Evolutionary conservation across 179 eudicot species (phyloP), one percentile per base, ranked within the genome.

Genomic region (Nepenthes alata): DNA sequence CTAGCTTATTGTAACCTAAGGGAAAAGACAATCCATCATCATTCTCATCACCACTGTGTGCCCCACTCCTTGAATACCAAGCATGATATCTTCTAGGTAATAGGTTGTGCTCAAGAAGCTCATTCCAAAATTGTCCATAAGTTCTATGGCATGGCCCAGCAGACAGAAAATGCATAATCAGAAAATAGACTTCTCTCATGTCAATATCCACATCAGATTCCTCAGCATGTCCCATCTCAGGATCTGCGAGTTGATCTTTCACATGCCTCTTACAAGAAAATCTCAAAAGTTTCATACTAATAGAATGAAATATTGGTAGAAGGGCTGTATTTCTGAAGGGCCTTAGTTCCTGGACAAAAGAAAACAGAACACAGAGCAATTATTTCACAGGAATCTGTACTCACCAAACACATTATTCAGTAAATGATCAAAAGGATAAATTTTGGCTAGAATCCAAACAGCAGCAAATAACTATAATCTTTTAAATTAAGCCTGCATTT

Each of bases 41-140:
- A 76, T 88, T 72, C 79, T 91, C 96, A 75, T 91, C 85, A 58
- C 94, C 88, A 64, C 85, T 88, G 56, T 48, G 80, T 34, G 47
- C 57, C 68, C 97, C 91, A 64, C 79, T 76, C 63, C 96, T 81
- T 49, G 97, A 91, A 75, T 85, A 91, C 97, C 97, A 91, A 35
- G 97, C 84, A 75, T 91, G 97, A 69, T 81, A 91, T 72, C 97
- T 79, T 84, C 97, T 82, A 60, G 97, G 95, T 64, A 91, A 73
- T 65, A 91, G 96, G 63, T 91, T 80, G 70, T 91, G 94, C 72
- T 91, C 94, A 72, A 91, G 86, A 73, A 91, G 96, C 77, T 91
- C 97, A 81, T 91, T 91, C 97, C 97, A 91, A 55, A 91, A 81
- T 74, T 91, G 97, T 67, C 96, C 97, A 78, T 75, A 88, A 60